phyloP scores from a whole-genome alignment of 768 basidiomycete species.

The Mrakia blollopis region DNA sequence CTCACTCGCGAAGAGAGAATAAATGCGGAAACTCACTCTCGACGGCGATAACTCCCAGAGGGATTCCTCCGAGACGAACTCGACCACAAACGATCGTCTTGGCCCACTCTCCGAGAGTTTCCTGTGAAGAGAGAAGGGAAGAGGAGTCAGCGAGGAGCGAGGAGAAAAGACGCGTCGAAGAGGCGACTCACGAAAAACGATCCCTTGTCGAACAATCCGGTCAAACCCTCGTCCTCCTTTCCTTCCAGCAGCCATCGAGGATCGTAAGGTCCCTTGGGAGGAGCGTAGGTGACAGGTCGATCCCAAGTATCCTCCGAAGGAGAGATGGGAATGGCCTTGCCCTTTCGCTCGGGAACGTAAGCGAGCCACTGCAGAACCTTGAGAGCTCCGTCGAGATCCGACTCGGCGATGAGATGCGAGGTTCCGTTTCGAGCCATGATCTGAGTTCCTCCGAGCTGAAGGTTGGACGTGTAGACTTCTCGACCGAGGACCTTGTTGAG shows the following conservation, averaged over 20 bases:
- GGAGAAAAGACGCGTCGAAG: background rate
- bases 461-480: conserved; percentile 96
- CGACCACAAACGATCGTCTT: conserved; percentile 97
- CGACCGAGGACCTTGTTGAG: conserved; percentile 98
- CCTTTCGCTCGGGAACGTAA: conserved; percentile 80
- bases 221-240: conserved; percentile 77
- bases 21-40: conserved; percentile 53
- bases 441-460: conserved; percentile 99
- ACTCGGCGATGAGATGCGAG: conserved; percentile 88
- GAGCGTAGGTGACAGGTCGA: conserved; percentile 80
- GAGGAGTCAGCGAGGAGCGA: background rate
- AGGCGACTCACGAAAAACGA: conserved; percentile 58
- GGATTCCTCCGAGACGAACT: conserved; percentile 92
- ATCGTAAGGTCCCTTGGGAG: conserved; percentile 92
- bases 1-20: background rate
- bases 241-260: conserved; percentile 98
- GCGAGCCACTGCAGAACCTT: conserved; percentile 93
- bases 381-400: conserved; percentile 90
- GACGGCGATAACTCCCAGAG: conserved; percentile 95
- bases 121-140: conserved; percentile 52
- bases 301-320: conserved; percentile 79
- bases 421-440: conserved; percentile 99
- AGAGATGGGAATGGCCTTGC: conserved; percentile 67
- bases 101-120: conserved; percentile 97
- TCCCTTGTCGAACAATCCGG: conserved; percentile 93